These are phyloP conservation scores for Juglanconis sp. DNA, from an alignment of 2,329 filamentous ascomycete genomes.

Conservation along the genomic window DNA sequence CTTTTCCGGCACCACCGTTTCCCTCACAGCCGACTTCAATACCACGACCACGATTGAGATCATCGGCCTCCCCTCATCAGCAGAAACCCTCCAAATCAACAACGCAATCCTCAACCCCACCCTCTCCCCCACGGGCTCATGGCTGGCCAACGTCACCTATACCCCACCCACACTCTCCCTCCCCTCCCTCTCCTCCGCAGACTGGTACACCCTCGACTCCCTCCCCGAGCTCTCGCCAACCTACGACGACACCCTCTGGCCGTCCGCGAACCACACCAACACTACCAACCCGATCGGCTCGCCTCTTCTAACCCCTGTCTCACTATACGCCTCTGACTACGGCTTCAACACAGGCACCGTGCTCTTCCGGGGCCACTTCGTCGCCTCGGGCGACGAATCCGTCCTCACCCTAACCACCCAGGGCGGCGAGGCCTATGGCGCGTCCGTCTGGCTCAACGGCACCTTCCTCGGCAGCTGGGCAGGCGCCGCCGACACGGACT, in stretches of 20 bases:
- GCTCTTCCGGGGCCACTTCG: constrained; percentile 65
- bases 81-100: constrained; percentile 44
- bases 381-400: constrained; percentile 51
- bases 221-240: constrained; percentile 63
- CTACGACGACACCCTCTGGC: constrained; percentile 72
- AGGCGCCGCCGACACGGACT: constrained; percentile 46
- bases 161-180: constrained; percentile 47
- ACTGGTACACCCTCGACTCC: constrained; percentile 68
- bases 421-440: constrained; percentile 64
- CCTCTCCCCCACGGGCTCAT: constrained; percentile 48
- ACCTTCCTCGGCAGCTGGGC: constrained; percentile 60
- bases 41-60: constrained; percentile 64
- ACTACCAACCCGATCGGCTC: constrained; percentile 62
- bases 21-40: constrained; percentile 70
- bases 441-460: constrained; percentile 59
- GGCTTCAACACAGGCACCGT: constrained; percentile 65
- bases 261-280: constrained; percentile 48
- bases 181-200: constrained; percentile 54
- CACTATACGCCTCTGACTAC: constrained; percentile 66
- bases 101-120: constrained; percentile 29
- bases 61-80: constrained; percentile 54
- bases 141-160: constrained; percentile 47
- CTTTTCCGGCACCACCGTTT: constrained; percentile 52
- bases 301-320: constrained; percentile 55
- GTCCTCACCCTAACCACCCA: constrained; percentile 54